Base-by-base conservation (phyloP, 139 green algal genomes). In the Chlorella ohadii region DNA sequence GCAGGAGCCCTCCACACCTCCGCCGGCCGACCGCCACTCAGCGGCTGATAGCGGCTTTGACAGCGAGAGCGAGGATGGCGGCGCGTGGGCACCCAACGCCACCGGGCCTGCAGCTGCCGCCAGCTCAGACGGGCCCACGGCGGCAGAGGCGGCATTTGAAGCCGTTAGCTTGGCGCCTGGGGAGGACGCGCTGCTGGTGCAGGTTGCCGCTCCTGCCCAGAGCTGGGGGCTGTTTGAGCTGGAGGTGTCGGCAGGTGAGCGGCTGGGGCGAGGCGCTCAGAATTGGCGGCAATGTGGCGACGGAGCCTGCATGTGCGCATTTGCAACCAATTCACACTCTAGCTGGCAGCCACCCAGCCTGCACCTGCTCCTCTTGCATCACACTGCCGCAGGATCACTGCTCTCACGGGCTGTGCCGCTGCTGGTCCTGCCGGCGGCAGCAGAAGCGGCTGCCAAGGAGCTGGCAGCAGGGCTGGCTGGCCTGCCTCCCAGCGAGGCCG, bases 181-280 rank as follows among this genome's bases (percentile, higher is more conserved):
- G 28, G 72, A 79, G n/a, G 72, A 79, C 12, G 72, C 72, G 44
- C 44, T 44, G 47, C 47, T 79, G 44, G 47, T 79, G 28, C 28
- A 39, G 44, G 23, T 79, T 47, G 15, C 4, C 6, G 12, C 65
- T 72, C 39, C n/a, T 9, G 39, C 12, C 31, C 44, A 17, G 20
- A 47, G 28, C n/a, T 79, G 72, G 44, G 72, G 72, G 12, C 36
- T 79, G 72, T 33, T 79, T 28, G 72, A 79, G 72, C 38, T 79
- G 38, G 72, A 79, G 47, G 28, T 13, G n/a, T 47, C 72, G 31
- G 28, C 64, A 17, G 72, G 72, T 79, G 47, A 41, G 72, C 68
- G 38, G 38, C 15, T 16, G 28, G 65, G 17, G 44, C 6, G 44
- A 51, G 6, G 44, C 44, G 9, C 44, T 51, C 44, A 51, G 44